A percentile compares a stretch with the other conserved stretches of the same genome.
Conservation (phyloP, 345 rosid species). For the Brassica incana region DNA sequence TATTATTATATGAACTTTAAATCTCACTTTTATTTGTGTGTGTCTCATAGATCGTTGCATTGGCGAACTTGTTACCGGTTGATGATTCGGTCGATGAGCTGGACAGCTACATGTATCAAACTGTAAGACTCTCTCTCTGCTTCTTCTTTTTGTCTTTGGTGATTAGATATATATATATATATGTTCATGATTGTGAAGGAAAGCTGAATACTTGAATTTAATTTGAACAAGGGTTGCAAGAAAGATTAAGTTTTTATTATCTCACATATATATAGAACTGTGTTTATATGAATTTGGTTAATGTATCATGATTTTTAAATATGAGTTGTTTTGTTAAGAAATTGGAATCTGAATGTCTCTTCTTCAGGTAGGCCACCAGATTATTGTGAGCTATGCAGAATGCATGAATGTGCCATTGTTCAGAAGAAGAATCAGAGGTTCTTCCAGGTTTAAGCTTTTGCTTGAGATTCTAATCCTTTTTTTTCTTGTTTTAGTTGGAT, state of each 20-base stretch:
- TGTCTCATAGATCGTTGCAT: slow-evolving; percentile 68
- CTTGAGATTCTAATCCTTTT: slow-evolving; percentile 7
- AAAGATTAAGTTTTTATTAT: neutral
- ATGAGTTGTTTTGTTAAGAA: neutral
- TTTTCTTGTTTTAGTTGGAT: neutral
- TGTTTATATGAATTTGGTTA: slow-evolving; percentile 4
- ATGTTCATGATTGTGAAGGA: neutral
- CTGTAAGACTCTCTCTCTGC: slow-evolving; percentile 46
- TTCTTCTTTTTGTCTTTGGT: neutral
- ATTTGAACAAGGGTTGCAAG: neutral
- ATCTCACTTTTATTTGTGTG: slow-evolving; percentile 12
- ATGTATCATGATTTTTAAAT: neutral
- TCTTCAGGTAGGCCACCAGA: slow-evolving; percentile 88
- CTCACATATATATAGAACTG: neutral
- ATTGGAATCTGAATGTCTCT: neutral
- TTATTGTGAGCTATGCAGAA: slow-evolving; percentile 78
- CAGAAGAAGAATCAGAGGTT: slow-evolving; percentile 76
- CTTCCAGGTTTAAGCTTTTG: slow-evolving; percentile 64
- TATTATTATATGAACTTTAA: slow-evolving; percentile 1
- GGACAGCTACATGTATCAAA: slow-evolving; percentile 95
- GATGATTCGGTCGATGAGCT: slow-evolving; percentile 91
- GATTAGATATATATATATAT: neutral
- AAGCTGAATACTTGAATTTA: neutral
- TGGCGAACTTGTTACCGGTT: slow-evolving; percentile 86
- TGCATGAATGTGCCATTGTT: slow-evolving; percentile 92